Percentiles rank a stretch among this genome's conserved stretches.
These are phyloP conservation scores for Termitomyces titanicus DNA, from an alignment of 768 basidiomycete genomes.

Conservation along the genomic window DNA sequence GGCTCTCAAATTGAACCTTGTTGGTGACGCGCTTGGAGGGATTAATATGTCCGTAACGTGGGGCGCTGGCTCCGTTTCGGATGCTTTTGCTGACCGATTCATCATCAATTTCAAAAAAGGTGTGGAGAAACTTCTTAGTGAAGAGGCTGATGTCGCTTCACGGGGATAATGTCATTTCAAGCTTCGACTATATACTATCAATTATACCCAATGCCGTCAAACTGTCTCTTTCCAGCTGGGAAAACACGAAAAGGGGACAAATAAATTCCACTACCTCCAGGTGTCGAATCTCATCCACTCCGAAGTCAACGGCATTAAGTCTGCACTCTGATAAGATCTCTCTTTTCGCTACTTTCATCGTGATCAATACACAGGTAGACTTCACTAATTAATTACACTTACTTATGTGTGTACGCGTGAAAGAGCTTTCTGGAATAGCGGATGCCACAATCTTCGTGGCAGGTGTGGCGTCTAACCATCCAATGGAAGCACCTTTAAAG, in stretches of 20 bases:
- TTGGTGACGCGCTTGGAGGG: slow-evolving; percentile 22
- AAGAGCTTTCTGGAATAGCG: too few species aligned
- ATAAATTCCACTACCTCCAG: too few species aligned
- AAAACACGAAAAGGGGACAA: not conserved
- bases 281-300: too few species aligned
- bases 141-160: not conserved
- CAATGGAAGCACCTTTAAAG: too few species aligned
- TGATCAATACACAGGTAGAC: too few species aligned
- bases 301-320: too few species aligned
- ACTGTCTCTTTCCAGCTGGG: not conserved
- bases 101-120: slow-evolving; percentile 14
- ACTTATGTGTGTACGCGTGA: too few species aligned
- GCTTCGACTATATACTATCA: not conserved
- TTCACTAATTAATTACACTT: too few species aligned
- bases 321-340: too few species aligned
- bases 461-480: too few species aligned
- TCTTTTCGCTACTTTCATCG: too few species aligned
- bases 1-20: slow-evolving; percentile 26
- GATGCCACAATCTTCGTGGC: too few species aligned
- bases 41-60: slow-evolving; percentile 23
- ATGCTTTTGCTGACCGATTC: slow-evolving; percentile 21
- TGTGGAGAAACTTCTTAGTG: slow-evolving; percentile 6
- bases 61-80: slow-evolving; percentile 21
- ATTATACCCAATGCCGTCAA: not conserved
- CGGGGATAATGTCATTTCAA: not conserved